phyloP scores from a whole-genome alignment of 31 red algal species.

The Asparagopsis taxiformis region DNA sequence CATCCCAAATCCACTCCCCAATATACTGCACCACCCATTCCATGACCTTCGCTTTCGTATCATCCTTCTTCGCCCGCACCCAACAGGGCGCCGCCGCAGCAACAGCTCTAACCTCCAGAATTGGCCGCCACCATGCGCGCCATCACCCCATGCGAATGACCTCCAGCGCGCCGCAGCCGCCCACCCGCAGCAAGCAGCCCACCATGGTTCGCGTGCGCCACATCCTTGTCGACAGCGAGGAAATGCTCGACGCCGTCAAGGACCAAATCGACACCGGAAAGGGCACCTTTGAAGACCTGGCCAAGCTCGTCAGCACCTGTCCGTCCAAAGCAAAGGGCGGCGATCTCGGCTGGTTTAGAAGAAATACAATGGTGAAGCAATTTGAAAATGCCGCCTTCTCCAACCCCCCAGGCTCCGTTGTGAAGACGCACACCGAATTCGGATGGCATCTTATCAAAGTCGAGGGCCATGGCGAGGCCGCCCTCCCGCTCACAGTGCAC shows the following conservation, averaged over 20 bases:
- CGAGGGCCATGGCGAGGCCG: slow-evolving; percentile 57
- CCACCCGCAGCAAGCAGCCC: slow-evolving; percentile 15
- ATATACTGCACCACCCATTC: no score
- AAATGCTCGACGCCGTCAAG: slow-evolving; percentile 69
- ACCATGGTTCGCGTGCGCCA: slow-evolving; percentile 90
- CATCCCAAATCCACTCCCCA: no score
- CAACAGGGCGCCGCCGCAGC: no score
- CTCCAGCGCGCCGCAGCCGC: no score
- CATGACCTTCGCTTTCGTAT: no score
- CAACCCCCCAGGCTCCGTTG: slow-evolving; percentile 40
- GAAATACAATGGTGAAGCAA: slow-evolving; percentile 87
- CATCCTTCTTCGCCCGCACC: no score
- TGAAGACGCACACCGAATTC: slow-evolving; percentile 82
- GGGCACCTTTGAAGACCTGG: slow-evolving; percentile 70
- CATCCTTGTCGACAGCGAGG: slow-evolving; percentile 90
- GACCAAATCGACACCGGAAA: slow-evolving; percentile 56
- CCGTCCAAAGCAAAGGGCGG: slow-evolving; percentile 75
- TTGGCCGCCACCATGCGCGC: background rate
- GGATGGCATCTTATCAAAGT: slow-evolving; percentile 97
- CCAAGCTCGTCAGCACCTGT: slow-evolving; percentile 80
- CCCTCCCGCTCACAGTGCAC: slow-evolving; percentile 49
- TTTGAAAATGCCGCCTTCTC: slow-evolving; percentile 86
- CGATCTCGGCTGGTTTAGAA: slow-evolving; percentile 94
- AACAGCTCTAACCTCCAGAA: no score
- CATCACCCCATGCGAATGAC: background rate